Conservation (phyloP, 2,329 filamentous ascomycete genomes). For the Ceratocystis variospora region DNA sequence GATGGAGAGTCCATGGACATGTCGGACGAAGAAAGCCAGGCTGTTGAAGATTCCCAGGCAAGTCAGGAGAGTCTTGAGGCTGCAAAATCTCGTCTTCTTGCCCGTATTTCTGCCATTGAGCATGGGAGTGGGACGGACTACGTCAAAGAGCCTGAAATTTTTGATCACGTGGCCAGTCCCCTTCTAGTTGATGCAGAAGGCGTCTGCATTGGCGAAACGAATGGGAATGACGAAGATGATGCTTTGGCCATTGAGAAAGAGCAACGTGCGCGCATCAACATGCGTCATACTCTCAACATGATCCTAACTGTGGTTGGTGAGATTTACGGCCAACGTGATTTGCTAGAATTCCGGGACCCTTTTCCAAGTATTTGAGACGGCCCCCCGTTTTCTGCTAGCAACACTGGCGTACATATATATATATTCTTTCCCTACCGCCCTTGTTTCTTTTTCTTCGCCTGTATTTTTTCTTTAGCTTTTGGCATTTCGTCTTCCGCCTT, state of each 20-base stretch:
- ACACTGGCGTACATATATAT: not conserved
- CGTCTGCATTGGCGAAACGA: constrained; percentile 21
- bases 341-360: constrained; percentile 60
- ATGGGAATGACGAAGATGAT: constrained; percentile 20
- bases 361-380: constrained; percentile 33
- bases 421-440: not conserved
- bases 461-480: too few species aligned
- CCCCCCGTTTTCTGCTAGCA: not conserved
- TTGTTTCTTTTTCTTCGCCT: not conserved
- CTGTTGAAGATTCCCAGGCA: constrained; percentile 19
- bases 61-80: constrained; percentile 31
- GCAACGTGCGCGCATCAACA: constrained; percentile 34
- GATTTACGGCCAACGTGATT: constrained; percentile 75
- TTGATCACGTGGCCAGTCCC: constrained; percentile 10
- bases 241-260: constrained; percentile 23
- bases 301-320: constrained; percentile 78
- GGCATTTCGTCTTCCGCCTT: too few species aligned
- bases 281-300: constrained; percentile 74
- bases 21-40: constrained; percentile 29
- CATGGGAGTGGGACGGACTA: not conserved
- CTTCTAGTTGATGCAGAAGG: constrained; percentile 22
- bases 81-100: constrained; percentile 37
- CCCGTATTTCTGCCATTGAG: constrained; percentile 28
- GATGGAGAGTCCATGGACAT: constrained; percentile 33
- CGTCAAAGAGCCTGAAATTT: constrained; percentile 27